phyloP scores from a whole-genome alignment of 2,329 filamentous ascomycete species.

The Fusarium temperatum region DNA sequence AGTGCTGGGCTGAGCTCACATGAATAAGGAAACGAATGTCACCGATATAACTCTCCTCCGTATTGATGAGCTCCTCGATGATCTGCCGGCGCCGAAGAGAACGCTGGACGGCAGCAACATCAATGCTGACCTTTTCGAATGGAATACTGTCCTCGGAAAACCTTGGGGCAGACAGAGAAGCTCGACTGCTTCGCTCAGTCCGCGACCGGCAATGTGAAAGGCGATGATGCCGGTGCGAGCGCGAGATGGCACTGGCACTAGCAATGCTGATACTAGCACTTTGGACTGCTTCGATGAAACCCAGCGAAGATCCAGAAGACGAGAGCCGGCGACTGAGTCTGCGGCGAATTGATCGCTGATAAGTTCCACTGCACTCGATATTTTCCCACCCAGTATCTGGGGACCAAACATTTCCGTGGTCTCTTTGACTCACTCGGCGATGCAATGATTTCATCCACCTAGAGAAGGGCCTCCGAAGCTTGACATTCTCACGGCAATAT shows the following conservation, averaged over 20 bases:
- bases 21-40: slow-evolving; percentile 89
- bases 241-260: slow-evolving; percentile 73
- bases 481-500: slow-evolving; percentile 12
- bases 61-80: slow-evolving; percentile 84
- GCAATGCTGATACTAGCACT: slow-evolving; percentile 82
- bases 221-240: slow-evolving; percentile 62
- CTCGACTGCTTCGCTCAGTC: slow-evolving; percentile 69
- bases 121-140: slow-evolving; percentile 64
- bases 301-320: slow-evolving; percentile 79
- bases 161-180: slow-evolving; percentile 67
- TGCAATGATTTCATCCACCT: slow-evolving; percentile 79
- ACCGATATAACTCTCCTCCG: slow-evolving; percentile 88
- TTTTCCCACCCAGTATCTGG: slow-evolving; percentile 9
- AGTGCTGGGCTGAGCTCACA: slow-evolving; percentile 58
- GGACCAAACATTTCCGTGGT: slow-evolving; percentile 38
- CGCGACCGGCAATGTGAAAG: slow-evolving; percentile 65
- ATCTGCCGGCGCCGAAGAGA: slow-evolving; percentile 80
- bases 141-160: slow-evolving; percentile 72
- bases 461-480: slow-evolving; percentile 64
- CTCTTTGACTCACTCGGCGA: slow-evolving; percentile 59
- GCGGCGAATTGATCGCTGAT: slow-evolving; percentile 6
- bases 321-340: slow-evolving; percentile 59
- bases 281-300: slow-evolving; percentile 81
- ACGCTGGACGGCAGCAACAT: slow-evolving; percentile 76
- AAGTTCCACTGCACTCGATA: not conserved